Evolutionary conservation across 345 rosid species (phyloP).

Genomic region (Dovyalis caffra): DNA sequence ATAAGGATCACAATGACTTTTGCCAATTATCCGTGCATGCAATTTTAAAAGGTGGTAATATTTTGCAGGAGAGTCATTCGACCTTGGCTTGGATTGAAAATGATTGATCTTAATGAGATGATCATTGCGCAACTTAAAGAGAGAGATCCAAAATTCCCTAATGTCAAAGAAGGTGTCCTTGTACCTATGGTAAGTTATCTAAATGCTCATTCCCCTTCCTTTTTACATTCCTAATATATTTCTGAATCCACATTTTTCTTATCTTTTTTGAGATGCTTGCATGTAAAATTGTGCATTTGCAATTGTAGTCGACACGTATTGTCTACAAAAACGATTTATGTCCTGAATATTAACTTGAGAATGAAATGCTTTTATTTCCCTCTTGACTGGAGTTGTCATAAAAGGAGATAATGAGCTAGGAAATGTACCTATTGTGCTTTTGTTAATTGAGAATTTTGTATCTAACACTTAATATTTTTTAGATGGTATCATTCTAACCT

Average conservation of each 20-base stretch:
- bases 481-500: no score
- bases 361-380: no score
- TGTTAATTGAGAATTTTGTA: no score
- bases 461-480: no score
- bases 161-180: slow-evolving; percentile 66
- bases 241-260: background rate
- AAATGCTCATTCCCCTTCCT: background rate
- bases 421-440: no score
- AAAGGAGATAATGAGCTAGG: no score
- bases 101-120: slow-evolving; percentile 88
- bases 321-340: no score
- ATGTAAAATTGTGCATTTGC: background rate
- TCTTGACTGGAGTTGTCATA: no score
- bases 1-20: no score
- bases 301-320: no score
- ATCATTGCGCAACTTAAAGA: slow-evolving; percentile 80
- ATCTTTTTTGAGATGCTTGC: background rate
- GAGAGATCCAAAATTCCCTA: slow-evolving; percentile 66
- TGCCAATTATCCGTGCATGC: no score
- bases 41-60: background rate
- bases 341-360: no score
- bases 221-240: background rate
- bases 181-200: slow-evolving; percentile 58
- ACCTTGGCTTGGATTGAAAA: slow-evolving; percentile 92
- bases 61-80: slow-evolving; percentile 81